Conservation (phyloP, 1,284 basidiomycete species). For the Phlebopus sp. region DNA sequence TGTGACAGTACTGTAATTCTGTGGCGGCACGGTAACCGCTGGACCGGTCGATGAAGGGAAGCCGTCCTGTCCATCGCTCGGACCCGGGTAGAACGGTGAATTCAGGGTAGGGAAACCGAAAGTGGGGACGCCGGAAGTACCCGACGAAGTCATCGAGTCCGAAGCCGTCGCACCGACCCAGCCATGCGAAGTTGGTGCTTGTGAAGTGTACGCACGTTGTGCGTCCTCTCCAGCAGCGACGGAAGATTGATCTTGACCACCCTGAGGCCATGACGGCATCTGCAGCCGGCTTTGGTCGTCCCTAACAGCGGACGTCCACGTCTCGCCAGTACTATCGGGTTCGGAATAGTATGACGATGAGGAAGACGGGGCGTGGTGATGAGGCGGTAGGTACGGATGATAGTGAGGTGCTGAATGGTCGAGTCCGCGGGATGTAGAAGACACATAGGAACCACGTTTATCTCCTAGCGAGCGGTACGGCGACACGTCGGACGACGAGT, state of each 20-base stretch:
- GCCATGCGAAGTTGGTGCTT: slow-evolving; percentile 21
- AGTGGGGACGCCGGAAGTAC: slow-evolving; percentile 20
- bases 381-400: slow-evolving; percentile 24
- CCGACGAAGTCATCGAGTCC: slow-evolving; percentile 20
- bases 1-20: slow-evolving; percentile 21
- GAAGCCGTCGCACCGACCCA: slow-evolving; percentile 24
- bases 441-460: slow-evolving; percentile 24
- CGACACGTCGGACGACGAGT: slow-evolving; percentile 25
- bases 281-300: slow-evolving; percentile 24
- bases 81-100: slow-evolving; percentile 45
- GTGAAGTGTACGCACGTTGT: slow-evolving; percentile 30
- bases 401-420: slow-evolving; percentile 25
- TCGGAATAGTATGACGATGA: slow-evolving; percentile 28
- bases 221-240: slow-evolving; percentile 21
- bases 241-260: slow-evolving; percentile 19
- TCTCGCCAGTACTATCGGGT: slow-evolving; percentile 17
- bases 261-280: slow-evolving; percentile 27
- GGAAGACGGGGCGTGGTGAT: slow-evolving; percentile 24
- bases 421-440: slow-evolving; percentile 25
- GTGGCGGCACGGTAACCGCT: slow-evolving; percentile 31
- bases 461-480: slow-evolving; percentile 28
- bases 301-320: slow-evolving; percentile 20
- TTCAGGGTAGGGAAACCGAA: slow-evolving; percentile 37
- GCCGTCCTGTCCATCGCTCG: slow-evolving; percentile 23
- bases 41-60: slow-evolving; percentile 27